Evolutionary conservation across 352 stramenopile genomes (phyloP), one percentile per base, ranked within the genome.

Genomic region (Blastocystis sp.): DNA sequence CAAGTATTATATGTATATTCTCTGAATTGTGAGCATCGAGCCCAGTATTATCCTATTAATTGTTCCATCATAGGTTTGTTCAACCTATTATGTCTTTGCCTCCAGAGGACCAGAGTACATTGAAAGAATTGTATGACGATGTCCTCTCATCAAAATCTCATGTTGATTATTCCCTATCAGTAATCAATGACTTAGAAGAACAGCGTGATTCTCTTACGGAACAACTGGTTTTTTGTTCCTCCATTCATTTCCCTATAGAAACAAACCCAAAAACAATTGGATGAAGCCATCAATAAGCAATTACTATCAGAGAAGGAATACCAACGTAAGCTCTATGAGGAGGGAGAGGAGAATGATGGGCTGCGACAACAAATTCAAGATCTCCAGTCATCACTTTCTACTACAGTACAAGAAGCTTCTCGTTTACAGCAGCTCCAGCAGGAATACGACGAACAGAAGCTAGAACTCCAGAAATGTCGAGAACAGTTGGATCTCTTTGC

Each of bases 271-370:
- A 14, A 12, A 61, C 54, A 32, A 14, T n/a, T 32, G 12, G 54
- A 61, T 32, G 54, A 61, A 61, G 54, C 39, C 9, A 46, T 46
- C 39, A 9, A 46, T 2, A 46, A 46, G 9, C 39, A 46, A 46
- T 46, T 9, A 9, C 2, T 9, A 46, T 46, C 12, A 12, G 63
- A 74, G 51, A 46, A 43, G n/a, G 27, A 37, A 24, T 43, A 54
- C 2, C 43, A 49, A 32, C 63, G 35, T 0, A 37, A 74, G 19
- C 0, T 74, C 11, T 46, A 54, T 37, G 63, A 27, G 4, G 63
- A 74, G 63, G 32, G 63, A n/a, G 63, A 74, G n/a, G 63, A 74
- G 32, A 49, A 49, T 46, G 63, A 74, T n/a, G 27, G 63, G 7
- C 32, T 74, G 12, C 63, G 35, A 1, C 29, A 46, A 43, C 63